Conservation (phyloP, 371 early-diverging fungal genomes). For the Phascolomyces articulosus region DNA sequence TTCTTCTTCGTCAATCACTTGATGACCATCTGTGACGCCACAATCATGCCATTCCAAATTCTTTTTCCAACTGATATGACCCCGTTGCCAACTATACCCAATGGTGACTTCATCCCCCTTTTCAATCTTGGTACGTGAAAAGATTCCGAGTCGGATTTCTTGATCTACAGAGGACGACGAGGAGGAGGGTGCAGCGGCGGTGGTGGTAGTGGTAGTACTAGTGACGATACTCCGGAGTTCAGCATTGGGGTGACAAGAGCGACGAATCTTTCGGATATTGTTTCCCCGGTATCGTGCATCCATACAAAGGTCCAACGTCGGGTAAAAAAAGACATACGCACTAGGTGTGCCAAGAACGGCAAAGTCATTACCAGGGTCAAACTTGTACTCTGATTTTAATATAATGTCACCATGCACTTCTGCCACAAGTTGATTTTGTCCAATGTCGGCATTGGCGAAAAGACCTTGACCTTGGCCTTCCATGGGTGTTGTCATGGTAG, state of each 20-base stretch:
- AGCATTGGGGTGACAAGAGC: slow-evolving; percentile 76
- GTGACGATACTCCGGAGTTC: slow-evolving; percentile 69
- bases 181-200: no score
- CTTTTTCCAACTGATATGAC: slow-evolving; percentile 46
- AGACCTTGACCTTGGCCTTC: slow-evolving; percentile 56
- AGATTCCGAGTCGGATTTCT: slow-evolving; percentile 72
- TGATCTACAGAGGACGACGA: no score
- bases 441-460: slow-evolving; percentile 71
- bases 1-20: slow-evolving; percentile 32
- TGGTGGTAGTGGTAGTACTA: slow-evolving; percentile 33
- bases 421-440: slow-evolving; percentile 61
- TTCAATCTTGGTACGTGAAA: slow-evolving; percentile 60
- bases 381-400: slow-evolving; percentile 69
- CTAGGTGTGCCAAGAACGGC: slow-evolving; percentile 62
- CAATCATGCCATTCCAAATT: slow-evolving; percentile 24
- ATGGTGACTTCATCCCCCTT: slow-evolving; percentile 78
- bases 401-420: slow-evolving; percentile 76
- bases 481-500: no score
- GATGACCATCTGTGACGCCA: slow-evolving; percentile 15
- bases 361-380: slow-evolving; percentile 63
- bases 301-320: slow-evolving; percentile 70
- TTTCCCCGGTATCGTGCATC: slow-evolving; percentile 77
- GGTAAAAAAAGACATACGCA: slow-evolving; percentile 77
- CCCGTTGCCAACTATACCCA: slow-evolving; percentile 75
- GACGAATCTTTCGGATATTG: slow-evolving; percentile 71